Evolutionary conservation across 768 basidiomycete genomes (phyloP).

Genomic region (Suillus paluster): DNA sequence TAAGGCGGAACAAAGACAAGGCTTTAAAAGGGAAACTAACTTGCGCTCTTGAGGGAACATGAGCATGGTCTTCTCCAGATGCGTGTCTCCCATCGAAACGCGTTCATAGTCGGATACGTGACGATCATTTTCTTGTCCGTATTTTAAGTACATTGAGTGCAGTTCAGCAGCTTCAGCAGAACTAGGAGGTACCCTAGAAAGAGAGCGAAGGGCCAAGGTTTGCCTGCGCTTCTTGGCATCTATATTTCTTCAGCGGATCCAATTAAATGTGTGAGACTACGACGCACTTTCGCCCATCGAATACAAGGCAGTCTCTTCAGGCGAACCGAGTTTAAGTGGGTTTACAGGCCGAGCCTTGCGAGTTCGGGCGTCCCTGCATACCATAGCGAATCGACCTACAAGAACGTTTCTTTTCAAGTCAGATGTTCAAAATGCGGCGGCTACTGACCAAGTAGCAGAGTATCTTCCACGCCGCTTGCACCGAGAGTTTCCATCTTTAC

Average conservation of each 20-base stretch:
- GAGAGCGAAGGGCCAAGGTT: constrained; percentile 56
- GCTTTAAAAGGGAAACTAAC: constrained; percentile 43
- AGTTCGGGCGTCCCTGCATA: constrained; percentile 73
- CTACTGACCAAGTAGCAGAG: constrained; percentile 60
- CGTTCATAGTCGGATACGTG: constrained; percentile 40
- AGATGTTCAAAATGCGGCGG: constrained; percentile 13
- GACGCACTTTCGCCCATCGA: constrained; percentile 69
- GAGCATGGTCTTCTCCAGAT: constrained; percentile 67
- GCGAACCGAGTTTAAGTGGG: constrained; percentile 57
- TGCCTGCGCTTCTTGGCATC: constrained; percentile 66
- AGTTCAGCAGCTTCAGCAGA: constrained; percentile 69
- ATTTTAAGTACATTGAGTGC: constrained; percentile 69
- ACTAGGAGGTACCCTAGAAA: constrained; percentile 75
- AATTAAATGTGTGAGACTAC: not conserved
- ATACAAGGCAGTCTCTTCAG: constrained; percentile 66
- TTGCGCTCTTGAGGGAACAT: constrained; percentile 90
- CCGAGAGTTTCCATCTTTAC: constrained; percentile 79
- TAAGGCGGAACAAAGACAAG: not conserved
- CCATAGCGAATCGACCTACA: constrained; percentile 90
- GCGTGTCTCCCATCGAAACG: constrained; percentile 79
- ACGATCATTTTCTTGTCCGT: constrained; percentile 47
- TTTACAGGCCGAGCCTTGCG: constrained; percentile 68
- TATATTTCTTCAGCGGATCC: constrained; percentile 24
- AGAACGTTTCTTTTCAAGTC: not conserved
- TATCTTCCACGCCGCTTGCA: constrained; percentile 53